Evolutionary conservation across 1,284 basidiomycete species (phyloP).

Genomic region (Cutaneotrichosporon sp.): DNA sequence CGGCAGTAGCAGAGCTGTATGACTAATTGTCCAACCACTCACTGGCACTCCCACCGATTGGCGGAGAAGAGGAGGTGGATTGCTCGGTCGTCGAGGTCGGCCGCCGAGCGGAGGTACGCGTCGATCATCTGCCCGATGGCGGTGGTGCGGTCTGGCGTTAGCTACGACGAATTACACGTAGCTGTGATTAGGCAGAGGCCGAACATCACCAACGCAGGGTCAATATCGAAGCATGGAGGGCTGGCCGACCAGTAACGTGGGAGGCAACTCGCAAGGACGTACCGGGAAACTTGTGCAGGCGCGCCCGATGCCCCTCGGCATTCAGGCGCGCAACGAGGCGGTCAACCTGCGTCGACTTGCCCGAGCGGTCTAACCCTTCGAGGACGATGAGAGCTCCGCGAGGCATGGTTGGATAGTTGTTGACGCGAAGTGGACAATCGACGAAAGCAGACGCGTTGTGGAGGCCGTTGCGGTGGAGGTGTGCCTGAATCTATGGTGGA

Average conservation of each 20-base stretch:
- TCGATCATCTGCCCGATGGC: constrained; percentile 92
- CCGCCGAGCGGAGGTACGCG: constrained; percentile 78
- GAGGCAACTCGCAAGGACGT: too few species aligned
- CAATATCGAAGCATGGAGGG: too few species aligned
- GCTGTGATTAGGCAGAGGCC: background rate
- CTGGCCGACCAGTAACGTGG: too few species aligned
- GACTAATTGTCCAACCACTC: constrained; percentile 43
- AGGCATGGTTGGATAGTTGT: constrained; percentile 4
- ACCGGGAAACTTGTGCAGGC: constrained; percentile 84
- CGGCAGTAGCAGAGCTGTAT: background rate
- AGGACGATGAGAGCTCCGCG: constrained; percentile 82
- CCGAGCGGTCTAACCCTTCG: constrained; percentile 90
- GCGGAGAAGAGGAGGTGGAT: constrained; percentile 96
- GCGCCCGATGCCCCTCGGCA: constrained; percentile 33
- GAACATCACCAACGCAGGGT: too few species aligned
- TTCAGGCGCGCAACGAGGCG: constrained; percentile 62
- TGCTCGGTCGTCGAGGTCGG: constrained; percentile 85
- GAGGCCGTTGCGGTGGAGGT: too few species aligned
- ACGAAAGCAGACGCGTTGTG: constrained; percentile 4
- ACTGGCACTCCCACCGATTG: constrained; percentile 96
- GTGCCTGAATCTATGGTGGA: background rate
- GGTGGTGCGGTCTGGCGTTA: constrained; percentile 77
- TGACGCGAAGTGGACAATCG: background rate
- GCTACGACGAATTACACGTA: background rate
- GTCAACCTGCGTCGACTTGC: constrained; percentile 82